Percentiles rank a stretch among this genome's conserved stretches.
Evolutionary conservation across 2,329 filamentous ascomycete genomes (phyloP).

Genomic region (Fragosphaeria purpurea): DNA sequence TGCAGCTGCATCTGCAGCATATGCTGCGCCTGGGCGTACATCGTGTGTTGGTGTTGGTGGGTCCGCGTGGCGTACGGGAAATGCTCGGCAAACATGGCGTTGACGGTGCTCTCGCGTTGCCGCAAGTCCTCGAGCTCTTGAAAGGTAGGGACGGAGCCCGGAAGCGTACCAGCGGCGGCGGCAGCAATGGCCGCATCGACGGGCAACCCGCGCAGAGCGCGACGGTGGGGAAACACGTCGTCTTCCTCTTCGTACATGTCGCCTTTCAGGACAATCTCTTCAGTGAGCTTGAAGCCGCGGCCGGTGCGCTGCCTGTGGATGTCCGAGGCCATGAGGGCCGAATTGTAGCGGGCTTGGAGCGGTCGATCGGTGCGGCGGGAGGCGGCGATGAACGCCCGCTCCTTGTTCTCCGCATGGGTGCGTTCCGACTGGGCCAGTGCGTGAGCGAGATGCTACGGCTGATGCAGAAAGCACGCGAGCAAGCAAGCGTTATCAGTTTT

Average conservation of each 20-base stretch:
- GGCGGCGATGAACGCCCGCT: constrained; percentile 84
- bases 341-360: constrained; percentile 79
- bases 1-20: neutral
- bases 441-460: too few relatives aligned
- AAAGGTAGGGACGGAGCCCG: too few relatives aligned
- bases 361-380: constrained; percentile 79
- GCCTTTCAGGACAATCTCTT: constrained; percentile 79
- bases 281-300: constrained; percentile 68
- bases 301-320: constrained; percentile 85
- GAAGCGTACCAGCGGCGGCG: too few relatives aligned
- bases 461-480: too few relatives aligned
- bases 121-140: too few relatives aligned
- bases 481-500: too few relatives aligned
- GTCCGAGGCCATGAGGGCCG: constrained; percentile 76
- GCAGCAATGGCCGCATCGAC: too few relatives aligned
- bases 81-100: too few relatives aligned
- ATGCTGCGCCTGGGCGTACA: too few relatives aligned
- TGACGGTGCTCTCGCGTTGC: too few relatives aligned
- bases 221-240: constrained; percentile 57
- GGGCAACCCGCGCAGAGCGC: too few relatives aligned
- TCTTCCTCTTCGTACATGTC: constrained; percentile 97
- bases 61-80: too few relatives aligned
- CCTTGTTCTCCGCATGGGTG: constrained; percentile 73
- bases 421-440: constrained; percentile 34
- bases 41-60: neutral